A percentile compares a stretch with the other conserved stretches of the same genome.
Conservation (phyloP, 257 asterid genomes). For the Parsonsia alboflavescens region DNA sequence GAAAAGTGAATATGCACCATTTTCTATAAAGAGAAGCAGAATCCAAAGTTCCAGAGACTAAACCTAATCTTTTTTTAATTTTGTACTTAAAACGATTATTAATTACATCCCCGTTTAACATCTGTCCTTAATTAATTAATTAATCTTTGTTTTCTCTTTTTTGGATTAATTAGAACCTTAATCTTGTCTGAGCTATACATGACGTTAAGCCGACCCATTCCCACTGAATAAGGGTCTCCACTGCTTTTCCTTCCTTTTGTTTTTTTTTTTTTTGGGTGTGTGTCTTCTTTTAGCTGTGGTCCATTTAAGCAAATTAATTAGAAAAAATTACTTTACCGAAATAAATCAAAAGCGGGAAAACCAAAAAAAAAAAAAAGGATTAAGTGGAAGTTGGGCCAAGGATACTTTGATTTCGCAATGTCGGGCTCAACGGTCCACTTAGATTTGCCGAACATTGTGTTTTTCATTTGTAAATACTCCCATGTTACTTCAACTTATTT, state of each 20-base stretch:
- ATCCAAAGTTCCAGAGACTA: conserved; percentile 20
- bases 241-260: conserved; percentile 14
- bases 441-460: neutral
- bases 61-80: conserved; percentile 27
- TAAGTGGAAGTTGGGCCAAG: conserved; percentile 6
- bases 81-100: conserved; percentile 31
- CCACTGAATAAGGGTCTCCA: conserved; percentile 42
- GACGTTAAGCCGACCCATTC: conserved; percentile 48
- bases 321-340: neutral
- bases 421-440: conserved; percentile 7
- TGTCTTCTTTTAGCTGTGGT: conserved; percentile 20
- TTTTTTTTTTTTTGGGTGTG: too few relatives aligned
- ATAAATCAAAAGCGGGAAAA: neutral
- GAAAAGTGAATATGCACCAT: conserved; percentile 50
- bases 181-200: conserved; percentile 29
- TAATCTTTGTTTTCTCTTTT: neutral
- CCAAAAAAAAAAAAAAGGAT: neutral
- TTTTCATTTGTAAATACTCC: neutral
- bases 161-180: neutral
- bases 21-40: conserved; percentile 37
- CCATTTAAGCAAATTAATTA: conserved; percentile 6
- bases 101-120: neutral
- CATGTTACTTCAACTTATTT: too few relatives aligned
- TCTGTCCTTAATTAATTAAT: neutral
- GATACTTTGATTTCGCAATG: conserved; percentile 25